Base-by-base conservation (phyloP, 192 early-diverging fungal species). In the Umbelopsis vinacea region DNA sequence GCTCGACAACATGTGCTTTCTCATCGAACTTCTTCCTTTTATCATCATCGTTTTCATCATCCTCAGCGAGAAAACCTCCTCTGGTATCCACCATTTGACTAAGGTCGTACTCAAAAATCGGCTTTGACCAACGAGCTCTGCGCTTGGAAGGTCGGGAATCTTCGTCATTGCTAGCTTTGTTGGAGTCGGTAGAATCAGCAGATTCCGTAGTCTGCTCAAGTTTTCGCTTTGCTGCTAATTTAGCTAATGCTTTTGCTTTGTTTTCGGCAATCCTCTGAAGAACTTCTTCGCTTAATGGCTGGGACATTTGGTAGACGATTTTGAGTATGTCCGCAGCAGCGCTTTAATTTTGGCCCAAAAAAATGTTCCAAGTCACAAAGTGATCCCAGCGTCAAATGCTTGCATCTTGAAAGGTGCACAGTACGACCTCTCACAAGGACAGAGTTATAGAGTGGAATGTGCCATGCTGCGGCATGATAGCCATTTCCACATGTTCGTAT, bases 31-130 rank as follows among this genome's bases (percentile, higher is more conserved):
- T 68, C 19, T 87, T 83, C 26, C 29, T 46, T 40, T 70, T 74
- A n/a, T 67, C 72, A 35, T 79, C 72, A 21, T 79, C 78, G 4
- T 69, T 72, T 0, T 74, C 72, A 5, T 77, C 73, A 2, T 92
- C 84, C 8, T 91, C 90, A 4, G 87, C 71, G 14, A 99, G 75
- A 79, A 96, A 99, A 29, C 97, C 97, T 9, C 93, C 97, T 35
- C 85, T 85, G 15, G 92, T 91, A 77, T 99, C 94, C 38, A 87
- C 87, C 90, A 96, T 94, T 14, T 88, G 89, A 46, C 86, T 88
- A 23, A 97, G 82, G 75, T 99, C 91, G 85, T 94, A 99, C 52
- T 99, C 97, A 72, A 78, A 90, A 55, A 66, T 74, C 0, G 73
- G 57, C 21, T 70, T 79, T 4, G 70, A n/a, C 71, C 73, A 74